Evolutionary conservation across 2,329 filamentous ascomycete genomes (phyloP).

Genomic region (Raffaelea arxii): DNA sequence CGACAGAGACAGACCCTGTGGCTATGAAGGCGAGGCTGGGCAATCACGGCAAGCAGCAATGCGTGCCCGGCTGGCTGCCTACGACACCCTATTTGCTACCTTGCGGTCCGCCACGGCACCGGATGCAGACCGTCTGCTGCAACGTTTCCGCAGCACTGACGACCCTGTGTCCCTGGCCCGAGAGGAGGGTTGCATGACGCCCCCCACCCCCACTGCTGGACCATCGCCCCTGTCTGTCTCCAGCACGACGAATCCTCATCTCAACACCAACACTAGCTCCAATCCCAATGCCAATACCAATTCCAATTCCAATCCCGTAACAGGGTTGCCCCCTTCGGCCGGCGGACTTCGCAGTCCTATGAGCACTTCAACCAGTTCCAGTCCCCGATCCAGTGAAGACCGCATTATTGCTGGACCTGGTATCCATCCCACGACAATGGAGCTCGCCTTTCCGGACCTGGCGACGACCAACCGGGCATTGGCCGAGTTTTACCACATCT

Average conservation of each 20-base stretch:
- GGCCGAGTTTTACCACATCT: conserved; percentile 17
- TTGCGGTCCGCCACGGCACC: conserved; percentile 14
- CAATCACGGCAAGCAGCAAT: conserved; percentile 21
- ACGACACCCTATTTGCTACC: conserved; percentile 18
- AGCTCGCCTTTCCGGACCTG: conserved; percentile 14
- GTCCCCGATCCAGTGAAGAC: conserved; percentile 1
- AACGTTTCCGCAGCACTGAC: conserved; percentile 15
- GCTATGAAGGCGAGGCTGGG: conserved; percentile 22
- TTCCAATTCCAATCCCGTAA: too few relatives aligned
- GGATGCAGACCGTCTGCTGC: conserved; percentile 17
- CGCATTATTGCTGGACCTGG: conserved; percentile 3
- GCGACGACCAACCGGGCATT: conserved; percentile 12
- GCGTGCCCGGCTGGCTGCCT: conserved; percentile 17
- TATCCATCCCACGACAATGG: too few relatives aligned
- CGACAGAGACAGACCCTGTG: conserved; percentile 17
- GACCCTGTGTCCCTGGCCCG: conserved; percentile 9
- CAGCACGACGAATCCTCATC: too few relatives aligned
- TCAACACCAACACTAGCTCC: too few relatives aligned
- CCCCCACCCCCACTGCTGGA: neutral
- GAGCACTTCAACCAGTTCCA: neutral
- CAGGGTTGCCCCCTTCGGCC: too few relatives aligned
- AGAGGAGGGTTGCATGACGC: neutral
- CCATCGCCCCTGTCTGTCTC: neutral
- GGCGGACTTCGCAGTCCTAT: neutral
- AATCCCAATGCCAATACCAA: too few relatives aligned